Percentiles rank a stretch among this genome's conserved stretches.
These are phyloP conservation scores for Ligustrum vulgare DNA, from an alignment of 257 asterid genomes.

Conservation along the genomic window DNA sequence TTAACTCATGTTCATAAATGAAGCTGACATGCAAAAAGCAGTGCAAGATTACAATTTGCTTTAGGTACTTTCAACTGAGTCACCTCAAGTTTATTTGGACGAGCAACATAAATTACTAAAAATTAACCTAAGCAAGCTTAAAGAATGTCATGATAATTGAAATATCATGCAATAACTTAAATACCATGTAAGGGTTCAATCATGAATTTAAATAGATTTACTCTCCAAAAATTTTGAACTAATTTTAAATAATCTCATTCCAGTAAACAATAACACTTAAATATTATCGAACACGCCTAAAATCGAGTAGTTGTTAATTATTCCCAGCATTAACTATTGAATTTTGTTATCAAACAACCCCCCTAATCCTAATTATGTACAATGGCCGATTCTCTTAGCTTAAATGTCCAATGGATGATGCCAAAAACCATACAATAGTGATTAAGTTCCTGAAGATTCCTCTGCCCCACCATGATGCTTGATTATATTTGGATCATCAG, in stretches of 20 bases:
- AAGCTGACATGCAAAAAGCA: not conserved
- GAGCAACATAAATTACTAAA: not conserved
- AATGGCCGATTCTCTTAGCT: conserved; percentile 21
- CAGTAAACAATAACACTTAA: not conserved
- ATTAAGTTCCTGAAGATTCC: conserved; percentile 31
- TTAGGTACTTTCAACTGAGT: not conserved
- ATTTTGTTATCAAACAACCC: not conserved
- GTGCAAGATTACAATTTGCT: not conserved
- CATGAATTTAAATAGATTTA: not conserved
- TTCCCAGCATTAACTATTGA: not conserved
- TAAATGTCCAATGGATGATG: conserved; percentile 25
- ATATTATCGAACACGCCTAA: not conserved
- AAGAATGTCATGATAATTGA: not conserved
- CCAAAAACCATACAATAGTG: conserved; percentile 18
- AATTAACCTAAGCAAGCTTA: not conserved
- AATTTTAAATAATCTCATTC: not conserved
- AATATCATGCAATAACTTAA: not conserved
- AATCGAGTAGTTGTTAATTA: not conserved
- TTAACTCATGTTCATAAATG: not conserved
- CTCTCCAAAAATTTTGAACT: not conserved
- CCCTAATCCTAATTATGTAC: conserved; percentile 6
- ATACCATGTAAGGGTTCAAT: not conserved
- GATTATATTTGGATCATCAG: conserved; percentile 32
- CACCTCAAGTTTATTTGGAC: not conserved
- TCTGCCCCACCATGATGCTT: conserved; percentile 48